These are phyloP conservation scores for Xylariaceae sp. DNA, from an alignment of 2,329 filamentous ascomycete genomes.

Conservation along the genomic window DNA sequence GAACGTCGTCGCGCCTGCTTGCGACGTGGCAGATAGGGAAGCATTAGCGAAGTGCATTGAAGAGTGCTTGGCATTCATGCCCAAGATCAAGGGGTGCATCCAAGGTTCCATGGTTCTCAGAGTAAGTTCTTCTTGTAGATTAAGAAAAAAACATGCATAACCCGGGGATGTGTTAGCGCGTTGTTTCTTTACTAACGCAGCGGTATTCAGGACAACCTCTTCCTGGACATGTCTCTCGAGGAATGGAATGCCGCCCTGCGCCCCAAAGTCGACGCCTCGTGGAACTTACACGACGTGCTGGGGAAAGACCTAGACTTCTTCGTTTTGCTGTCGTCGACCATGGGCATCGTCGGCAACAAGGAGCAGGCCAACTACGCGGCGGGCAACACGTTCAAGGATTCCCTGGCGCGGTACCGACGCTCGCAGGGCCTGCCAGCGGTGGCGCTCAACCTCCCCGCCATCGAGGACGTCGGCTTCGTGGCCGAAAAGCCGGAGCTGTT, in stretches of 20 bases:
- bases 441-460: conserved; percentile 14
- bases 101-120: conserved; percentile 38
- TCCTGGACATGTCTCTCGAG: conserved; percentile 13
- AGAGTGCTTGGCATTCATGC: conserved; percentile 23
- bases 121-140: background rate
- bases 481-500: conserved; percentile 19
- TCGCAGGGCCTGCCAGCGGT: conserved; percentile 12
- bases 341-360: conserved; percentile 18
- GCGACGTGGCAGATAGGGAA: conserved; percentile 18
- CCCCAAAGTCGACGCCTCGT: conserved; percentile 6
- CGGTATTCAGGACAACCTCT: conserved; percentile 18
- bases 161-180: background rate
- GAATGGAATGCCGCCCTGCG: conserved; percentile 5
- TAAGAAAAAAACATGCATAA: background rate
- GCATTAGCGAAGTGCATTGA: conserved; percentile 26
- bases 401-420: conserved; percentile 20
- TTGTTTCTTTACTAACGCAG: too few species aligned
- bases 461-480: conserved; percentile 19
- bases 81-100: conserved; percentile 38
- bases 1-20: conserved; percentile 7
- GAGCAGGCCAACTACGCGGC: conserved; percentile 26
- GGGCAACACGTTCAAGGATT: conserved; percentile 23
- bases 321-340: conserved; percentile 21
- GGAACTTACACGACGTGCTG: conserved; percentile 13
- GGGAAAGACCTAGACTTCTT: conserved; percentile 26